Conservation (phyloP, 768 basidiomycete species). For the Sarcomyxa edulis region DNA sequence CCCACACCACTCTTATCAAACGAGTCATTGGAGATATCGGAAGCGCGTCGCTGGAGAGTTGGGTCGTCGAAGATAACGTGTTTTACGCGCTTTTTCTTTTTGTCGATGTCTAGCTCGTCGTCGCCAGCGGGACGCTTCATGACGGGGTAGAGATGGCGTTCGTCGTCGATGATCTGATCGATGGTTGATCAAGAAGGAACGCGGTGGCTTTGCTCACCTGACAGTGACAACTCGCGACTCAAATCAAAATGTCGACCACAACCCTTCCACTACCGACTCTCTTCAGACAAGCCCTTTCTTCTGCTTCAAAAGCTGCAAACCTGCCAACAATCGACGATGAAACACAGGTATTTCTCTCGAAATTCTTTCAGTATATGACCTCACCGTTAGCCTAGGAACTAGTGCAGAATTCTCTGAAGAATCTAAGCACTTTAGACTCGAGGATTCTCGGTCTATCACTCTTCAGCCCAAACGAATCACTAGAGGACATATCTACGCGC, state of each 20-base stretch:
- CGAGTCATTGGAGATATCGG: conserved; percentile 25
- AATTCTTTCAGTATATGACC: neutral
- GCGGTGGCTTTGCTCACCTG: too few relatives aligned
- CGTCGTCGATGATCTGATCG: too few relatives aligned
- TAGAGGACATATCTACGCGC: conserved; percentile 77
- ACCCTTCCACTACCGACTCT: conserved; percentile 32
- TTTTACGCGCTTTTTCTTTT: conserved; percentile 12
- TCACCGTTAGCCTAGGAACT: conserved; percentile 39
- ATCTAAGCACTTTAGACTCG: conserved; percentile 48
- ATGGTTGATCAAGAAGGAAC: too few relatives aligned
- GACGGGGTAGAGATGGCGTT: neutral
- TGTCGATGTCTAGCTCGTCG: conserved; percentile 4
- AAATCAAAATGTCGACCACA: conserved; percentile 7
- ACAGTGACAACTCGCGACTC: conserved; percentile 1
- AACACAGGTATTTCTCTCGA: conserved; percentile 32
- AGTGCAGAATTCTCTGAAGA: conserved; percentile 45
- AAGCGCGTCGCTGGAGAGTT: conserved; percentile 19
- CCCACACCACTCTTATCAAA: conserved; percentile 28
- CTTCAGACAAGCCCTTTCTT: conserved; percentile 28
- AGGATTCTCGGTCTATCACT: conserved; percentile 58
- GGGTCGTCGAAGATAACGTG: conserved; percentile 16
- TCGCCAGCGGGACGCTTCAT: conserved; percentile 16
- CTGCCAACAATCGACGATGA: conserved; percentile 36
- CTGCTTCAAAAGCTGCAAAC: conserved; percentile 32
- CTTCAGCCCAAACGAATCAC: conserved; percentile 79